Evolutionary conservation across 164 flowering plant species (phyloP).

Genomic region (Chimonanthus praecox): DNA sequence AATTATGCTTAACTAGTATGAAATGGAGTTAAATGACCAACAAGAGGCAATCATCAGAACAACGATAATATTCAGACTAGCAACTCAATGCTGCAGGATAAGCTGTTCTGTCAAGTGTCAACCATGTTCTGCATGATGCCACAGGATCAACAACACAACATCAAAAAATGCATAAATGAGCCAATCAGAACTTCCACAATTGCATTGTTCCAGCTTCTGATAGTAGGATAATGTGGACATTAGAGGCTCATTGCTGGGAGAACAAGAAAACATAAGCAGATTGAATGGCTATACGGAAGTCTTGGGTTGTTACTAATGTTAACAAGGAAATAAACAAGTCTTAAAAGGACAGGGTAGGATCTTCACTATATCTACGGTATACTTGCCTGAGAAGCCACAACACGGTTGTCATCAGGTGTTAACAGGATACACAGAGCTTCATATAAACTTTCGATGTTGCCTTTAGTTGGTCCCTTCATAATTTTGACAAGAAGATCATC

Average conservation of each 20-base stretch:
- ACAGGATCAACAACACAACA: neutral
- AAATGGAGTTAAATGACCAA: no score
- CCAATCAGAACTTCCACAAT: neutral
- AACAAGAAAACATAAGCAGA: no score
- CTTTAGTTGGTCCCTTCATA: conserved; percentile 29
- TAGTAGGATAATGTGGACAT: no score
- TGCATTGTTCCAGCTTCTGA: neutral
- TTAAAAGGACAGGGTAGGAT: neutral
- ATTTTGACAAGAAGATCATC: conserved; percentile 61
- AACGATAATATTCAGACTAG: neutral
- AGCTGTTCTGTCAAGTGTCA: neutral
- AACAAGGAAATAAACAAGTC: neutral
- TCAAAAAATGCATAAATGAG: neutral
- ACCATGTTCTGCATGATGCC: neutral
- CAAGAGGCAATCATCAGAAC: no score
- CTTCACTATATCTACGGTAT: neutral
- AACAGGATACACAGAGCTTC: conserved; percentile 71
- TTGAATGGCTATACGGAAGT: neutral
- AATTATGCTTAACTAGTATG: no score
- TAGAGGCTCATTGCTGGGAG: no score
- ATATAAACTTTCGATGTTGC: conserved; percentile 47
- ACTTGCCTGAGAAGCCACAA: conserved; percentile 94
- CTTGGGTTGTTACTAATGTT: neutral
- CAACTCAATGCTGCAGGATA: neutral
- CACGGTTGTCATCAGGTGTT: conserved; percentile 88